Evolutionary conservation across 2,329 filamentous ascomycete species (phyloP), one percentile per base, ranked within the genome.

Genomic region (Hymenoscyphus salicellus): DNA sequence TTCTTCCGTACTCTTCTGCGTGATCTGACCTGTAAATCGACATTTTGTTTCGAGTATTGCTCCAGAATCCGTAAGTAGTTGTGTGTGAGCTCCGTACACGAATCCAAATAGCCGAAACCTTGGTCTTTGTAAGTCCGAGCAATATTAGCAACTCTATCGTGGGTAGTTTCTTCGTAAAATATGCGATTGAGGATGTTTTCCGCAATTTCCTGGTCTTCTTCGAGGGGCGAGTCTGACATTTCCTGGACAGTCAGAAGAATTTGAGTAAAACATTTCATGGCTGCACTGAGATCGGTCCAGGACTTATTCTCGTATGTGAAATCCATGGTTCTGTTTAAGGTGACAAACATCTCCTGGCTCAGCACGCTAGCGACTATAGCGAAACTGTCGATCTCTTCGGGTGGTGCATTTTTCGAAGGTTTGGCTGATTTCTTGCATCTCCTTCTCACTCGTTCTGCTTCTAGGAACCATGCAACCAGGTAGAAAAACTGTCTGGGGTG

Each of bases 141-240:
- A 61, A 97, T 90, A 65, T 88, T 86, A 33, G 94, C 85, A 60
- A 99, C 86, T 28, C 91, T 84, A 67, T 99, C 94, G 73, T 99
- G 93, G 0, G 93, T 97, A 0, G 91, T 86, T 74, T 98, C 93
- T 77, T 99, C 95, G 78, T 99, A 99, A 76, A 99, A 99, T n/a
- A 99, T 92, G 66, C 94, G 91, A 72, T 90, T 96, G 61, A 97
- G 86, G 14, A 96, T 97, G 71, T 99, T 99, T 75, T 99, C 94
- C 0, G 95, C 94, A 75, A 99, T 98, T 72, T 98, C 95, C 74
- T 96, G 90, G 70, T 99, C 92, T n/a, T 97, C 93, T 68, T 97
- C 93, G 33, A 91, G 84, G 0, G 86, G 84, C 0, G 92, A 95
- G 57, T 90, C 87, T 1, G 88, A 83, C 93, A 99, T 98, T 66